Base-by-base conservation (phyloP, 2,329 filamentous ascomycete genomes). In the Neurospora sp. region DNA sequence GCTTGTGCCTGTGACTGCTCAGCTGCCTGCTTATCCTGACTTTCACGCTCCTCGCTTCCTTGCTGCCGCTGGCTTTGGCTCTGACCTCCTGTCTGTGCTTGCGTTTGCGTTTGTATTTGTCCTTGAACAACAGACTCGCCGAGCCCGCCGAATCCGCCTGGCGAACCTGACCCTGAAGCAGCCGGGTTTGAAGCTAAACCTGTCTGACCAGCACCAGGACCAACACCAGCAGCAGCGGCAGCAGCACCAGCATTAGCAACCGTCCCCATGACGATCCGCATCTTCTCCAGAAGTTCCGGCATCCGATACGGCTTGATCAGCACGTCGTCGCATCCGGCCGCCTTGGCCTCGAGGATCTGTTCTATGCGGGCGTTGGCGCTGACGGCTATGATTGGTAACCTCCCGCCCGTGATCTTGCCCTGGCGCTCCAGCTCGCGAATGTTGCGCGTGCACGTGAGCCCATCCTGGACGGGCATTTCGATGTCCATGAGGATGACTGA, bases 381-480 rank as follows among this genome's bases (percentile, higher is more conserved):
- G 33, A 89, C 87, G 9, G 87, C 88, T 73, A 90, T 89, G 74
- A 90, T 89, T 6, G 88, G 88, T 19, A 90, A 83, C 70, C 84
- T 75, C 2, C 85, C 84, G 17, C 83, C 83, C 15, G 77, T 80
- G 4, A 90, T 80, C 71, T 82, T 82, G 9, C 86, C 86, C 40
- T 82, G 79, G 52, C 78, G 79, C 77, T 91, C 88, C 70, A 91
- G 78, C 72, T 87, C 83, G 17, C 91, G 84, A 69, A 93, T 91
- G 62, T 84, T 83, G 39, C 84, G 83, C 13, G 89, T 90, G 76
- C 90, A 91, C 1, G 88, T 87, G 70, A 91, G 80, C 0, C 91
- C 91, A 74, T 92, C 89, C 83, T 91, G 90, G 17, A 92, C 80
- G 1, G 90, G 90, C 90, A 93, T 92, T 76, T 92, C 89, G 74